Base-by-base conservation (phyloP, 306 rosid species). In the Lablab purpureus region DNA sequence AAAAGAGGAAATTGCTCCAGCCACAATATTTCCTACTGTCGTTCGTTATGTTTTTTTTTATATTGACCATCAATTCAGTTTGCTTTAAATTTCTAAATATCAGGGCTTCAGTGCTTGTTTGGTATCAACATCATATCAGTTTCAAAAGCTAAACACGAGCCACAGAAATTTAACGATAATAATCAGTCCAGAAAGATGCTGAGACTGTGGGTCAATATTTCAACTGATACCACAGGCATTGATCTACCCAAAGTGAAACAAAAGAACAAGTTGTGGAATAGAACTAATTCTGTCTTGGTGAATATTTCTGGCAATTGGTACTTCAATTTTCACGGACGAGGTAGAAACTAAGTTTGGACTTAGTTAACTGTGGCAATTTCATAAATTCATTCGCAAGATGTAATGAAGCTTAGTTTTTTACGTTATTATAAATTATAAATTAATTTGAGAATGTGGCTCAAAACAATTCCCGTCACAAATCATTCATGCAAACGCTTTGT, bases 111-210 rank as follows among this genome's bases (percentile, higher is more conserved):
- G 55, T 45, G 45, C 59, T 30, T 55, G 34, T 37, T 43, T 55
- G 65, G 45, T 43, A 13, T 36, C 79, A 73, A 66, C 54, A 81
- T 74, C 76, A 32, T 28, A 55, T 81, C 80, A 45, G 45, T 50
- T 21, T 70, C 67, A 76, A 58, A 8, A 60, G 85, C 47, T 37
- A 65, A 74, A 66, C 30, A 21, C 36, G 47, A 59, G 21, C 73
- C 72, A 70, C 67, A n/a, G 34, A 15, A 46, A 63, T 65, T 63
- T 41, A 63, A 62, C 47, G 74, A 32, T 41, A 49, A 41, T 28
- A 27, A 70, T 50, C 73, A 50, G 60, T 41, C 40, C 27, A 47
- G 11, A 69, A 75, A 59, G 67, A 67, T 15, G 60, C 60, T 52
- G 70, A 66, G 69, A 40, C 45, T 47, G 67, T 32, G 65, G 25